Evolutionary conservation across 2,329 filamentous ascomycete species (phyloP), one percentile per base, ranked within the genome.

Genomic region (Xylaria multiplex): DNA sequence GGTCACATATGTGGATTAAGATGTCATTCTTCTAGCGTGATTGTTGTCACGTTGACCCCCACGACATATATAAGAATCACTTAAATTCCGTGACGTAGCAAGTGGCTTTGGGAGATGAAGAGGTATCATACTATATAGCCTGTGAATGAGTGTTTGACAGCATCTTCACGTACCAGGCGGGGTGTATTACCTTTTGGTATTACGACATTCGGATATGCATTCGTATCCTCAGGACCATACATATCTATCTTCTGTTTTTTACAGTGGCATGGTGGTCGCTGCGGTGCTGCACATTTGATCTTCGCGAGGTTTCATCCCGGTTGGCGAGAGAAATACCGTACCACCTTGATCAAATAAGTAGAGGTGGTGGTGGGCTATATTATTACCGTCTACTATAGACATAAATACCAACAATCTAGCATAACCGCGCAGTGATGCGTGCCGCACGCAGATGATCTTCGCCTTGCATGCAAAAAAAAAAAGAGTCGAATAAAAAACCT

Each of bases 401-500:
- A 50, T 37, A 63, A n/a, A 37, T 56, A 48, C 54, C 58, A 54
- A 52, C 37, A 45, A 54, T 62, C 56, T 65, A 24, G 62, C 56
- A 65, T 64, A 66, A 42, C 64, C 67, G 65, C 65, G 60, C 59
- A 43, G 48, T 42, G 59, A 68, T 60, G 59, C 55, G 60, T 59
- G 57, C 65, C 58, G 65, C 62, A 68, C 58, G 45, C 58, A 68
- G 57, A 62, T 68, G 67, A 69, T 62, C 67, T 66, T 64, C 66
- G 60, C 58, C 64, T 69, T 37, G 57, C 55, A 57, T 62, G 43
- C 66, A 55, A 54, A 40, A 27, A 27, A 60, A 32, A 27, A 60
- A 32, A 8, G 40, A 62, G 32, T 49, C 45, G 50, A 68, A 63
- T 56, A 37, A 59, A 43, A 46, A 54, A 57, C 19, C 37, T 54